phyloP scores from a whole-genome alignment of 106 monocot species.

The Acanthochlamys bracteata region DNA sequence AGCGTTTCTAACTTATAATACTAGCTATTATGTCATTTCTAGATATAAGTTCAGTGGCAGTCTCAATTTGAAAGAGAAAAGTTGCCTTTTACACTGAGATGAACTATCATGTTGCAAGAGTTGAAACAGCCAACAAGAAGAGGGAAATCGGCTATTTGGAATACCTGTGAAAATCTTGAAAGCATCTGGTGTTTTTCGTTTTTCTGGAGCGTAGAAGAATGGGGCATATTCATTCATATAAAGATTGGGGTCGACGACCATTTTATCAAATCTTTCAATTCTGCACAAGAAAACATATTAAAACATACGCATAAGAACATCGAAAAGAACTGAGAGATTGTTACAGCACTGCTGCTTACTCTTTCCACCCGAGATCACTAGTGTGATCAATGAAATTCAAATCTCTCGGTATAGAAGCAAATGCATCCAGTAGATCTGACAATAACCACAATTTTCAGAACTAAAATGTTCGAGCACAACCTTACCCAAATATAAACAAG shows the following conservation, averaged over 20 bases:
- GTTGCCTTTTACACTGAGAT: too few species aligned
- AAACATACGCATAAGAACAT: background rate
- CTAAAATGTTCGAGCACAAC: too few species aligned
- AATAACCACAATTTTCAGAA: background rate
- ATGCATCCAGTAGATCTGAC: slow-evolving; percentile 35
- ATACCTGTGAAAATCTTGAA: slow-evolving; percentile 47
- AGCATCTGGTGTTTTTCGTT: slow-evolving; percentile 21
- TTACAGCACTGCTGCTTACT: slow-evolving; percentile 18
- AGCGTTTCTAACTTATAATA: too few species aligned
- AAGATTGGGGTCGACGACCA: slow-evolving; percentile 38
- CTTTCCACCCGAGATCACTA: slow-evolving; percentile 37
- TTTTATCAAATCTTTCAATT: slow-evolving; percentile 43
- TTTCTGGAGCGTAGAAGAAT: slow-evolving; percentile 13
- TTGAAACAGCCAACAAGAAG: too few species aligned
- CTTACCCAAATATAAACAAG: too few species aligned
- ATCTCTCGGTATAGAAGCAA: slow-evolving; percentile 25
- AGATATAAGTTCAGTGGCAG: too few species aligned
- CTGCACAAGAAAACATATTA: slow-evolving; percentile 13
- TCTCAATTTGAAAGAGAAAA: too few species aligned
- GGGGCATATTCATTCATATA: slow-evolving; percentile 4
- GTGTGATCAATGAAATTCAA: slow-evolving; percentile 36
- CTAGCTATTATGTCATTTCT: too few species aligned
- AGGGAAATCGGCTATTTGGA: too few species aligned
- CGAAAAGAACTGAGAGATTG: background rate
- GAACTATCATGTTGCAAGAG: too few species aligned